Evolutionary conservation across 2,329 filamentous ascomycete species (phyloP), one percentile per base, ranked within the genome.

Genomic region (Verticillium alfalfae): DNA sequence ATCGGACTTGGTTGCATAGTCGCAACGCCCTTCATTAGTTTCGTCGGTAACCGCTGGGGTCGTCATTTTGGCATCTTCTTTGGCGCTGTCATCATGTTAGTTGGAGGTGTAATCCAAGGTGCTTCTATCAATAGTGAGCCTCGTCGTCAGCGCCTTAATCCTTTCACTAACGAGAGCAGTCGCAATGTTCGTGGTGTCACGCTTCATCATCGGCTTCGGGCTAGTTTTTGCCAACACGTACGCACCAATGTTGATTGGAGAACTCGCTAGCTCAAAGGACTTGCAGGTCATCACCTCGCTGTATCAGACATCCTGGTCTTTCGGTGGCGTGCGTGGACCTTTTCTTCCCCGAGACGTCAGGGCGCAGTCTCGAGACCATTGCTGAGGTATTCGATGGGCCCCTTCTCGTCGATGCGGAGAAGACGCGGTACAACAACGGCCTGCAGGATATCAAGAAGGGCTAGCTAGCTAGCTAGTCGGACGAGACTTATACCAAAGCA

Each of bases 31-130:
- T 58, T 58, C 2, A 26, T 45, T 13, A 18, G 37, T 8, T 26
- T 34, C 34, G 18, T 78, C 7, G 76, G 78, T 34, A 83, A 83
- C 69, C 70, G 73, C 5, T 81, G 74, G 69, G 83, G 83, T 55
- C 77, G 83, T 59, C 75, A 80, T 31, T 65, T 78, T 61, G 79
- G 80, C 45, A 84, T 84, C 72, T 81, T 82, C 58, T 73, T 80
- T 49, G 82, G 81, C 10, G 78, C 75, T 58, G 62, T 77, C 4
- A 74, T 81, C 64, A 79, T 84, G 62, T 70, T 82, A 37, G 52
- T 81, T 39, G 80, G 81, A 8, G 78, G 79, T 2, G 75, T 80
- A 59, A 67, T 84, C 22, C 78, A 83, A 66, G 86, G 86, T 36
- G 84, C 86, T 34, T 79, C 83, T 22, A 16, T 57, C 31, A 57